Evolutionary conservation across 2,329 filamentous ascomycete genomes (phyloP), one percentile per base, ranked within the genome.

Genomic region (Cytospora chrysosperma): DNA sequence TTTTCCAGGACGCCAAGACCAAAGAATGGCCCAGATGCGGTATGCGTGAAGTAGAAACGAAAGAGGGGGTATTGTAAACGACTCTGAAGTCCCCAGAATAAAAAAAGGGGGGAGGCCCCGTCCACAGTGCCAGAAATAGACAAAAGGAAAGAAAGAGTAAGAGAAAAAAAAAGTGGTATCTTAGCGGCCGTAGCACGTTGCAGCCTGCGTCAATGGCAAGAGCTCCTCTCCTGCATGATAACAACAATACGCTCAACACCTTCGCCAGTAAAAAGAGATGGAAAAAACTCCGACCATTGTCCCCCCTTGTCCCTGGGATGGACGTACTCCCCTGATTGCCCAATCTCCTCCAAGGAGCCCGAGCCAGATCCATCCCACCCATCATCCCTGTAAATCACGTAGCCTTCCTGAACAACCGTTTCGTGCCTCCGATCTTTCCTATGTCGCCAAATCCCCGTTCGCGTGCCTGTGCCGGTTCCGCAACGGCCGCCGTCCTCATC

Each of bases 371-470:
- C n/a, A 47, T 6, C 9, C n/a, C 43, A 12, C 32, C 71, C 50
- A 70, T 26, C 12, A 40, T 56, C 50, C 58, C 15, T 62, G 27
- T 53, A n/a, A 40, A 30, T 61, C 50, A 65, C 10, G 63, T 58
- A 13, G 61, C 73, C 74, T 81, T 81, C 70, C 86, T 81, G 71
- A 90, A 91, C 57, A 93, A 73, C 69, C 91, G 83, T 77, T 90
- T 90, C 19, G 90, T 93, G 9, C 84, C 85, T 2, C 90, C 90
- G 6, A 88, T 86, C 72, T 85, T 91, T 52, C 89, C 88, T 68
- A 93, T 76, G 67, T 92, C 88, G 24, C 87, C 88, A 74, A 92
- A 90, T 53, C 81, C 76, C 69, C 71, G 8, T 2, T 47, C 72
- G 30, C 21, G 27, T 19, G 34, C 67, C 32, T 58, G 58, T 67